phyloP scores from a whole-genome alignment of 1,284 basidiomycete genomes.

The Tylopilus sp. region DNA sequence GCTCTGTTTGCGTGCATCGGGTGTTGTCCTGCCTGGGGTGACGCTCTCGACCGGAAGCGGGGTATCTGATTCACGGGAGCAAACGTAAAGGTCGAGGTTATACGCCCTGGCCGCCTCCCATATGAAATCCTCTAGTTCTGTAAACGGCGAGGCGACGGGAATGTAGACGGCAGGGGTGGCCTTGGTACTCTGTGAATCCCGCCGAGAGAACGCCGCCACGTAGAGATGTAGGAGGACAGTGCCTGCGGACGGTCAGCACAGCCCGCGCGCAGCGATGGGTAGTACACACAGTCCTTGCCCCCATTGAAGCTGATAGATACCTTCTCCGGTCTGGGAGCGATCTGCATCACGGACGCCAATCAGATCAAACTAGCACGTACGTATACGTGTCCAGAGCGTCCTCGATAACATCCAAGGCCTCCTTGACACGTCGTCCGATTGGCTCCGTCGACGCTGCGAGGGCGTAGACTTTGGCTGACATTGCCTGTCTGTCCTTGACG shows the following conservation, averaged over 20 bases:
- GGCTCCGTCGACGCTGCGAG: slow-evolving; percentile 52
- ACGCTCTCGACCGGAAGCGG: slow-evolving; percentile 37
- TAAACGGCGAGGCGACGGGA: slow-evolving; percentile 85
- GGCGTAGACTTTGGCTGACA: slow-evolving; percentile 56
- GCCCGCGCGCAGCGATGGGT: neutral
- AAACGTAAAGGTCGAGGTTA: slow-evolving; percentile 74
- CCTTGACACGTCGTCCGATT: slow-evolving; percentile 61
- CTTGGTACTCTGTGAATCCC: slow-evolving; percentile 37
- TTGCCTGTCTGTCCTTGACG: slow-evolving; percentile 42
- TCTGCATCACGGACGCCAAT: slow-evolving; percentile 5
- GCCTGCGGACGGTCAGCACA: slow-evolving; percentile 46
- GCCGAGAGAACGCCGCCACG: slow-evolving; percentile 62
- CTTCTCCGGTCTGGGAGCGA: slow-evolving; percentile 50
- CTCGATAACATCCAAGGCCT: slow-evolving; percentile 79
- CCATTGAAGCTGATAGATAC: slow-evolving; percentile 94
- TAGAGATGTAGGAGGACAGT: slow-evolving; percentile 93
- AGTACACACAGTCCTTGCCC: slow-evolving; percentile 92
- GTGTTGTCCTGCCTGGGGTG: slow-evolving; percentile 26
- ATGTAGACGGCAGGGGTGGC: slow-evolving; percentile 84
- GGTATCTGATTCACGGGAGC: slow-evolving; percentile 34
- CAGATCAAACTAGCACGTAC: slow-evolving; percentile 46
- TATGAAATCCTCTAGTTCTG: slow-evolving; percentile 83
- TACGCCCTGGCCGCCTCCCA: slow-evolving; percentile 63
- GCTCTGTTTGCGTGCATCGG: slow-evolving; percentile 8
- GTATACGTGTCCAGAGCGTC: slow-evolving; percentile 70